Evolutionary conservation across 805 yeast genomes (phyloP), one percentile per base, ranked within the genome.

Genomic region (Candida morakotiae): DNA sequence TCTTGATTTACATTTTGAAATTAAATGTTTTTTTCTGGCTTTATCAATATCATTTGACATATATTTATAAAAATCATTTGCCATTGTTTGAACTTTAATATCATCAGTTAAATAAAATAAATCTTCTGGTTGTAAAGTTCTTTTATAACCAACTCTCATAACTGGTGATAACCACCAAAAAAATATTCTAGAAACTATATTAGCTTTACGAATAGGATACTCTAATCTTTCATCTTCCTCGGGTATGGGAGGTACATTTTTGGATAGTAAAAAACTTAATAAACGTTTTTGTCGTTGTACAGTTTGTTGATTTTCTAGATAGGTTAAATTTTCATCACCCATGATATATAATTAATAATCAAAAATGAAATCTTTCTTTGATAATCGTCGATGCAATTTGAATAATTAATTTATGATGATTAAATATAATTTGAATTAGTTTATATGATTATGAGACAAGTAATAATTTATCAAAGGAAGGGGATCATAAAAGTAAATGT

Each of bases 81-180:
- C 51, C 65, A 64, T 54, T 9, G 41, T 33, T 27, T 61, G 56
- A 17, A 66, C 64, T 36, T 60, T 58, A 46, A 62, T 46, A 26
- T 61, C 60, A 23, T 64, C 67, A 13, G 58, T 49, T 26, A 67
- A 52, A 15, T 40, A 45, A 45, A 44, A 83, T 45, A 83, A 53
- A 57, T 85, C 93, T 33, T 74, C 71, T 2, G 83, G 78, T 29
- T 73, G 75, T 31, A 85, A 58, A 0, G 89, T 82, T 51, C 93
- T 68, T 55, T 77, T 81, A 56, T 84, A 84, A 5, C 94, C 93
- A 6, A 74, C 73, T 11, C 58, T 60, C 66, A 85, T 58, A 28
- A 84, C 48, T 0, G 88, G 88, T 18, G 60, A 49, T 31, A 84
- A 57, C 89, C 91, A 85, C 77, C 81, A 71, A 53, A 83, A 78